These are phyloP conservation scores for Heteromeles arbutifolia DNA, from an alignment of 306 rosid genomes.

Conservation along the genomic window DNA sequence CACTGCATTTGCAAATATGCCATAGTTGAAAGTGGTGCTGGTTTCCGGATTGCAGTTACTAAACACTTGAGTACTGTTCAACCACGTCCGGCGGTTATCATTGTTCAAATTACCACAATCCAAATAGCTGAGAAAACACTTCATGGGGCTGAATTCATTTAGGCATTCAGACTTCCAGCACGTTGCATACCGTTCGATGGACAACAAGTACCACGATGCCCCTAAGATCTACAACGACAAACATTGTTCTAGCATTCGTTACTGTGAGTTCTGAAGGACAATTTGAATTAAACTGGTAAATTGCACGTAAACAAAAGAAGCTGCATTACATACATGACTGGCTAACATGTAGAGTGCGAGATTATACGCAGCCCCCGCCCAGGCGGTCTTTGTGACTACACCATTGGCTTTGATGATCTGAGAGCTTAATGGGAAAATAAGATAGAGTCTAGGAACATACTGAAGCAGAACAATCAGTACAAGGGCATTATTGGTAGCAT, in stretches of 20 bases:
- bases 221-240: conserved; percentile 59
- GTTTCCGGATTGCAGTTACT: conserved; percentile 55
- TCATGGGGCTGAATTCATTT: conserved; percentile 40
- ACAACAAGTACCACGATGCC: conserved; percentile 85
- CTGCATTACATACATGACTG: conserved; percentile 60
- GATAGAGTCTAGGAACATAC: conserved; percentile 72
- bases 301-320: background rate
- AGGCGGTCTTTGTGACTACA: conserved; percentile 80
- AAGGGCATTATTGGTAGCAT: conserved; percentile 61
- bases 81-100: conserved; percentile 48
- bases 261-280: background rate
- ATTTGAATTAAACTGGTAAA: background rate
- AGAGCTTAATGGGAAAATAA: conserved; percentile 79
- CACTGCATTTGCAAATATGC: conserved; percentile 57
- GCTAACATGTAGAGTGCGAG: conserved; percentile 88
- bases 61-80: conserved; percentile 48
- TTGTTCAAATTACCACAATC: conserved; percentile 46
- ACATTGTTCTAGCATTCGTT: background rate
- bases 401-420: conserved; percentile 91
- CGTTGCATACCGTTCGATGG: conserved; percentile 63
- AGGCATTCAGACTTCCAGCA: conserved; percentile 82
- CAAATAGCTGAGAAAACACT: conserved; percentile 52
- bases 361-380: conserved; percentile 98
- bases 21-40: conserved; percentile 44
- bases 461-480: conserved; percentile 78